phyloP scores from a whole-genome alignment of 768 basidiomycete genomes.

The Tephrocybe sp. region DNA sequence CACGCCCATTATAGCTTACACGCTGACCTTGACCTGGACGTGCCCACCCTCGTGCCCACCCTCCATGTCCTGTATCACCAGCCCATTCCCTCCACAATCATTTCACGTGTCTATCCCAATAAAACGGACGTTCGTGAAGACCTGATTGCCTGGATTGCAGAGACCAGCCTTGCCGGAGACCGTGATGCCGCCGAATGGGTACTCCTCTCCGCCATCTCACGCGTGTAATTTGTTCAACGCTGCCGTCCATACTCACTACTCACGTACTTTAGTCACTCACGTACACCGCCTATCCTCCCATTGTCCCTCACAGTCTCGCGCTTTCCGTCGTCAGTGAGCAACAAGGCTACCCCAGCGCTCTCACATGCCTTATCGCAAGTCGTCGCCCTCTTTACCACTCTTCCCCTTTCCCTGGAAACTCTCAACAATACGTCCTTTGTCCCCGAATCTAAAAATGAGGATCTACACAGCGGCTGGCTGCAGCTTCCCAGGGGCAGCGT shows the following conservation, averaged over 20 bases:
- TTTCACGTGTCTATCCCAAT: no score
- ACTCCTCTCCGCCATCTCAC: slow-evolving; percentile 56
- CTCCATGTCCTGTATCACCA: slow-evolving; percentile 64
- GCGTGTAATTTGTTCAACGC: slow-evolving; percentile 62
- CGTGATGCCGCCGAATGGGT: slow-evolving; percentile 73
- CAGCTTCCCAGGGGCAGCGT: slow-evolving; percentile 67
- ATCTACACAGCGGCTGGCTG: slow-evolving; percentile 69
- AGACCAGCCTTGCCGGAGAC: slow-evolving; percentile 70
- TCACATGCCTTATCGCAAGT: slow-evolving; percentile 55
- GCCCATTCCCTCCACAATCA: slow-evolving; percentile 12
- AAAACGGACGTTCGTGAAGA: slow-evolving; percentile 46
- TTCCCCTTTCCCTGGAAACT: slow-evolving; percentile 62
- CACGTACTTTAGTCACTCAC: slow-evolving; percentile 53
- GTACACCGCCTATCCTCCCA: slow-evolving; percentile 66
- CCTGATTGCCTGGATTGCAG: slow-evolving; percentile 73
- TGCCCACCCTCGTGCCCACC: slow-evolving; percentile 50
- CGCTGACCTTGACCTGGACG: slow-evolving; percentile 37
- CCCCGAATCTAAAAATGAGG: slow-evolving; percentile 72
- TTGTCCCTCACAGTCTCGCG: slow-evolving; percentile 61
- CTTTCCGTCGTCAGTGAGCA: slow-evolving; percentile 45
- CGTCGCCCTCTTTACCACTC: slow-evolving; percentile 51
- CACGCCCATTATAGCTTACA: slow-evolving; percentile 32
- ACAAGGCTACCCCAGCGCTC: slow-evolving; percentile 43
- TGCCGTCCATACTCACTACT: slow-evolving; percentile 1
- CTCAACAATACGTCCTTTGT: slow-evolving; percentile 59